Evolutionary conservation across 805 yeast species (phyloP).

Genomic region (Candida hispaniensis): DNA sequence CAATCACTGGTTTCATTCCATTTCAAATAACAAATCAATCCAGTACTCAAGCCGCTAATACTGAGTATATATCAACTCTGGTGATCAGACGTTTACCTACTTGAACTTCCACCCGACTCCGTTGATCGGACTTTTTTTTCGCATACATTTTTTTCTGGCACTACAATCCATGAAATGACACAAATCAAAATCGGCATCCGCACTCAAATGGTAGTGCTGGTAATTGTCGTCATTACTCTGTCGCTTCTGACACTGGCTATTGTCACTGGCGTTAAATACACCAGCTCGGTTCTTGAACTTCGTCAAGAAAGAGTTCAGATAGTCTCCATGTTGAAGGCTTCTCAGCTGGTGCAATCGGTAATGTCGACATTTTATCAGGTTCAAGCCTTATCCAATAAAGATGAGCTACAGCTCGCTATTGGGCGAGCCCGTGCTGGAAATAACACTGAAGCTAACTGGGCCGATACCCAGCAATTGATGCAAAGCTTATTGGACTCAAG

Average conservation of each 20-base stretch:
- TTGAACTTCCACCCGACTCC: too few relatives aligned
- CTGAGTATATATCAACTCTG: too few relatives aligned
- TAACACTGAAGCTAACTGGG: constrained; percentile 40
- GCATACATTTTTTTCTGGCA: too few relatives aligned
- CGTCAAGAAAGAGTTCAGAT: constrained; percentile 64
- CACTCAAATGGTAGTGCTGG: constrained; percentile 61
- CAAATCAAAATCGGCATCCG: constrained; percentile 44
- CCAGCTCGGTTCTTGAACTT: constrained; percentile 43
- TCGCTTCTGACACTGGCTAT: constrained; percentile 62
- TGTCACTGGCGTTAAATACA: constrained; percentile 43
- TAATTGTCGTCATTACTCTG: constrained; percentile 52
- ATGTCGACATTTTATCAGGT: constrained; percentile 57
- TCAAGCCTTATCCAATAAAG: constrained; percentile 51
- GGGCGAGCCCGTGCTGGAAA: constrained; percentile 64
- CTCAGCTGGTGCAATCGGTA: constrained; percentile 64
- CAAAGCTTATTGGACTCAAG: constrained; percentile 57
- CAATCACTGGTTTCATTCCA: too few relatives aligned
- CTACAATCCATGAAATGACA: constrained; percentile 16
- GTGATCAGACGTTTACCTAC: too few relatives aligned
- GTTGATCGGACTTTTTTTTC: too few relatives aligned
- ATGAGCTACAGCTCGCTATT: constrained; percentile 49
- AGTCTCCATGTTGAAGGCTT: constrained; percentile 69
- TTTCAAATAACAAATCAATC: too few relatives aligned
- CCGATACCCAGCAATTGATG: constrained; percentile 36
- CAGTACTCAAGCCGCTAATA: too few relatives aligned